Percentiles rank a stretch among this genome's conserved stretches.
These are phyloP conservation scores for Aspergillus neotritici DNA, from an alignment of 2,329 filamentous ascomycete species.

Conservation along the genomic window DNA sequence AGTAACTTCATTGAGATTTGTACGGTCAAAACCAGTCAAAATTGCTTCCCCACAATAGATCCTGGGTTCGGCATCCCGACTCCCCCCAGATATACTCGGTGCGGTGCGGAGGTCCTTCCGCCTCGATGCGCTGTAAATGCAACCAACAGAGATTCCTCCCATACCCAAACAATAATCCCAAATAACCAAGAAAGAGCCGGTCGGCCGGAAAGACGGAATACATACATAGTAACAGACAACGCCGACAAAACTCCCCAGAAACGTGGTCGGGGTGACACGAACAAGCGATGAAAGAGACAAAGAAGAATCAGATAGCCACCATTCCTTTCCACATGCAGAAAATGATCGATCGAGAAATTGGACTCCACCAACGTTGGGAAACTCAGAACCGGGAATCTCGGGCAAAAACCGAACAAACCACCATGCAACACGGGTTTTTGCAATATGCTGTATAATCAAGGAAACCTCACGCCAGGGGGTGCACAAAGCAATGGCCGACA, in stretches of 20 bases:
- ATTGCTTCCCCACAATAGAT: conserved; percentile 2
- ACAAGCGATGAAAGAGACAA: neutral
- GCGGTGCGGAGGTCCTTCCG: conserved; percentile 8
- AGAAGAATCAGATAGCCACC: conserved; percentile 11
- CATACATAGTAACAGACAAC: conserved; percentile 3
- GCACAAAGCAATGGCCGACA: neutral
- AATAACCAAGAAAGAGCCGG: neutral
- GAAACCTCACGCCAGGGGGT: too few relatives aligned
- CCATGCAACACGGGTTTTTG: too few relatives aligned
- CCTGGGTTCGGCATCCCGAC: conserved; percentile 4
- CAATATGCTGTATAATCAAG: too few relatives aligned
- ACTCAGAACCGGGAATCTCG: too few relatives aligned
- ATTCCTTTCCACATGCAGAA: conserved; percentile 3
- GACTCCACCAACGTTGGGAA: neutral
- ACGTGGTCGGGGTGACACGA: too few relatives aligned
- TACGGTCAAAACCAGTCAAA: too few relatives aligned
- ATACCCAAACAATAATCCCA: conserved; percentile 7
- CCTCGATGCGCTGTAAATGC: conserved; percentile 18
- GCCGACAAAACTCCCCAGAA: neutral
- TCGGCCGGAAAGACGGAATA: neutral
- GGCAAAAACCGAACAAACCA: too few relatives aligned
- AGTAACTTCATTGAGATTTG: too few relatives aligned
- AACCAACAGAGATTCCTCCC: conserved; percentile 14
- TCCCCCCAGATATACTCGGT: conserved; percentile 5
- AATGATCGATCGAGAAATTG: conserved; percentile 2